A percentile compares a stretch with the other conserved stretches of the same genome.
These are phyloP conservation scores for Paramecium caudatum DNA, from an alignment of 73 alveolate species.

Conservation along the genomic window DNA sequence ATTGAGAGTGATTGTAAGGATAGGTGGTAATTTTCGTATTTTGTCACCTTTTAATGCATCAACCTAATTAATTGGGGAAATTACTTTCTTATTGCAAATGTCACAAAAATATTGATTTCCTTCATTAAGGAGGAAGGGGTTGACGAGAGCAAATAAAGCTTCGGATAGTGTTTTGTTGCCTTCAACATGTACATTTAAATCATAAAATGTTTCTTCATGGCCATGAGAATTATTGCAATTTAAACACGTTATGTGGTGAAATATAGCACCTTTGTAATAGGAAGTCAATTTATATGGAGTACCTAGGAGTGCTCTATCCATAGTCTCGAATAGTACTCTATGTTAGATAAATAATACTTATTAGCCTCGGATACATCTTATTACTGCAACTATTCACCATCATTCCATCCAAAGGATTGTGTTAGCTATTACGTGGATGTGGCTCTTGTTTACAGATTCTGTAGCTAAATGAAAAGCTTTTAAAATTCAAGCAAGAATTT, in stretches of 20 bases:
- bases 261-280: slow-evolving; percentile 85
- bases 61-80: not conserved
- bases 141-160: slow-evolving; percentile 85
- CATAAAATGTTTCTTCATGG: slow-evolving; percentile 92
- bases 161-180: slow-evolving; percentile 84
- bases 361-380: slow-evolving; percentile 85
- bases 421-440: slow-evolving; percentile 94
- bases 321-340: slow-evolving; percentile 73
- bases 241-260: slow-evolving; percentile 86
- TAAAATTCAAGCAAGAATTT: slow-evolving; percentile 90
- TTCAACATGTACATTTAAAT: slow-evolving; percentile 89
- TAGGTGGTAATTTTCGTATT: slow-evolving; percentile 91
- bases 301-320: slow-evolving; percentile 69
- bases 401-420: slow-evolving; percentile 94
- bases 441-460: slow-evolving; percentile 83
- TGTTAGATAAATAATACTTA: not conserved
- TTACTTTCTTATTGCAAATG: slow-evolving; percentile 87
- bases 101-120: slow-evolving; percentile 92
- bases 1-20: slow-evolving; percentile 89
- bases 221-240: slow-evolving; percentile 84
- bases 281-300: slow-evolving; percentile 40
- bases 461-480: slow-evolving; percentile 90
- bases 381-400: slow-evolving; percentile 79
- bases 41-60: slow-evolving; percentile 90
- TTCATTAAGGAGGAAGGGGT: slow-evolving; percentile 85